phyloP scores from a whole-genome alignment of 208 protist genomes.

The Porcisia hertigi region DNA sequence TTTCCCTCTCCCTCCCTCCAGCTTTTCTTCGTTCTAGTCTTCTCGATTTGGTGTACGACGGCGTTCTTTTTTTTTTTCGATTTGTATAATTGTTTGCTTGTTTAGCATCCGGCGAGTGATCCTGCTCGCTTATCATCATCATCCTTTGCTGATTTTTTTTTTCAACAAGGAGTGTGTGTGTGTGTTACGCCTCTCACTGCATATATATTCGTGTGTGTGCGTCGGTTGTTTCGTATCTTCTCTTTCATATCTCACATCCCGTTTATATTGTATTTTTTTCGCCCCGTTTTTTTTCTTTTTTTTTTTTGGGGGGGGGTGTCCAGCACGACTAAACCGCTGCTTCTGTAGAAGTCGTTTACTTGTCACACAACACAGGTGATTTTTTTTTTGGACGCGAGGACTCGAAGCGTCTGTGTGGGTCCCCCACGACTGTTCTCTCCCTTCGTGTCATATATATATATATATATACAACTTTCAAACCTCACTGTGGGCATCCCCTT shows the following conservation, averaged over 20 bases:
- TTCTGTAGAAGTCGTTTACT: no score
- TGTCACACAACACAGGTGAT: no score
- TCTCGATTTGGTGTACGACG: no score
- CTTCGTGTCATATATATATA: no score
- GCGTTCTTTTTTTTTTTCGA: neutral
- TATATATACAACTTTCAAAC: no score
- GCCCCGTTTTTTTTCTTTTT: neutral
- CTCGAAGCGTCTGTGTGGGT: no score
- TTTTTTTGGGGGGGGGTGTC: neutral
- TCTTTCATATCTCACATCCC: neutral
- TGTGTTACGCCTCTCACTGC: neutral
- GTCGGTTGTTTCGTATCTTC: neutral
- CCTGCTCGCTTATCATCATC: neutral
- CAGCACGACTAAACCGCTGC: no score
- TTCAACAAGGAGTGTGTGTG: neutral
- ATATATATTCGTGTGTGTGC: no score
- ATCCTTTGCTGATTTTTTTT: neutral
- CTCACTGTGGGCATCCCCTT: no score
- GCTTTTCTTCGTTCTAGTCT: neutral
- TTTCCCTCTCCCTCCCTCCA: neutral
- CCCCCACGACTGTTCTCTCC: no score
- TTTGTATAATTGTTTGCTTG: neutral
- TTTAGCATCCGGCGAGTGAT: no score
- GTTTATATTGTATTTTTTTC: constrained; percentile 9
- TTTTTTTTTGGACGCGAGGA: no score